Evolutionary conservation across 257 asterid genomes (phyloP).

Genomic region (Striga asiatica): DNA sequence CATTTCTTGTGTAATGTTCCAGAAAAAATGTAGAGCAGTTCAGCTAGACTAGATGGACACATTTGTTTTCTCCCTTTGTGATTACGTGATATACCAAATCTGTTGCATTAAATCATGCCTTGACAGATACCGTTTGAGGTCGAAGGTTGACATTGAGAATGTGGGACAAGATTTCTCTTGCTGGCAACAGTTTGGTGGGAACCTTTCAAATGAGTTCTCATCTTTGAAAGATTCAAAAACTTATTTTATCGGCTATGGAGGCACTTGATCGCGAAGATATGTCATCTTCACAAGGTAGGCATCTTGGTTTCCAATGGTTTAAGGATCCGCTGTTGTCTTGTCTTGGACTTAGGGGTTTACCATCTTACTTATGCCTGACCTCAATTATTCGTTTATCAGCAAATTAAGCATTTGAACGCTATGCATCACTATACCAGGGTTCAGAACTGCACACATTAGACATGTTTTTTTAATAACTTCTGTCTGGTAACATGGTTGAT

Average conservation of each 20-base stretch:
- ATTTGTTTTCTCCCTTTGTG: too few species aligned
- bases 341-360: conserved; percentile 60
- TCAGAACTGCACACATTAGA: too few species aligned
- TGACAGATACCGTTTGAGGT: conserved; percentile 71
- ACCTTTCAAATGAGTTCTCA: conserved; percentile 25
- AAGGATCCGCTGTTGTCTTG: conserved; percentile 81
- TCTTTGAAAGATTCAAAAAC: conserved; percentile 46
- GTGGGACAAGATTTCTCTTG: conserved; percentile 54
- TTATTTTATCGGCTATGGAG: conserved; percentile 69
- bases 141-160: conserved; percentile 79
- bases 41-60: too few species aligned
- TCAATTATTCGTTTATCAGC: too few species aligned
- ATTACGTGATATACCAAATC: too few species aligned
- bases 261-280: conserved; percentile 50
- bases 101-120: conserved; percentile 7
- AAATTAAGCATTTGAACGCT: too few species aligned
- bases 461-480: too few species aligned
- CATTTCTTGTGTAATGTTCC: too few species aligned
- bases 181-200: conserved; percentile 79
- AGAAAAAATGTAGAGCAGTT: too few species aligned
- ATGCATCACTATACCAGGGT: too few species aligned
- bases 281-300: conserved; percentile 46
- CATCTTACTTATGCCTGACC: neutral
- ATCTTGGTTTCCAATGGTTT: conserved; percentile 65
- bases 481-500: neutral